Evolutionary conservation across 2,329 filamentous ascomycete genomes (phyloP).

Genomic region (Periconia sp.): DNA sequence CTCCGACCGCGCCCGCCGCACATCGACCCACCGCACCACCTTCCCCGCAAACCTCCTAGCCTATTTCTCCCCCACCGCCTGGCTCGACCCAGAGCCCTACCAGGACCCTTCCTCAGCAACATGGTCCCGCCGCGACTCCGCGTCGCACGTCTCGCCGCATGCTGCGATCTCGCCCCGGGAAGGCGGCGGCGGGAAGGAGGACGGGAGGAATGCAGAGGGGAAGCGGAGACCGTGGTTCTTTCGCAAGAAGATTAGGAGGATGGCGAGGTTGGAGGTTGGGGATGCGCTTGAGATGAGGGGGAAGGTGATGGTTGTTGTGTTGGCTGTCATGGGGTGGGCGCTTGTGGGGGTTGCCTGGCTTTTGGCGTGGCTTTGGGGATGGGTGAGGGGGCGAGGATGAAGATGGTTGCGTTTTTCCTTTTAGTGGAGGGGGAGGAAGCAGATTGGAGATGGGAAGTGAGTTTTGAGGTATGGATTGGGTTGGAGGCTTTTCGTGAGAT

Average conservation of each 20-base stretch:
- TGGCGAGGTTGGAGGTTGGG: slow-evolving; percentile 66
- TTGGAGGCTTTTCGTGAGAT: too few relatives aligned
- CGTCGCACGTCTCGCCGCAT: slow-evolving; percentile 28
- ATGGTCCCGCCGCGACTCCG: slow-evolving; percentile 21
- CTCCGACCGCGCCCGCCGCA: slow-evolving; percentile 17
- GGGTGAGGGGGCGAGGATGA: too few relatives aligned
- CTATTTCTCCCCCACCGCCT: slow-evolving; percentile 30
- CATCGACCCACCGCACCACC: background rate
- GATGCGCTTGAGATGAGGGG: slow-evolving; percentile 68
- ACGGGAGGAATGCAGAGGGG: slow-evolving; percentile 8
- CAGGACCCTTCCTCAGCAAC: slow-evolving; percentile 43
- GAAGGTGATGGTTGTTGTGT: slow-evolving; percentile 59
- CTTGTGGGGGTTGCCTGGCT: slow-evolving; percentile 30
- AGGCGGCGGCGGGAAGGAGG: too few relatives aligned
- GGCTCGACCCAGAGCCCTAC: slow-evolving; percentile 52
- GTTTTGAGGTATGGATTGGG: too few relatives aligned
- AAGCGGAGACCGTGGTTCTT: slow-evolving; percentile 45
- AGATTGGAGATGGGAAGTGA: too few relatives aligned
- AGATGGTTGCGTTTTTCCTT: too few relatives aligned
- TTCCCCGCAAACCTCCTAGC: slow-evolving; percentile 12
- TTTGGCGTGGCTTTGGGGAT: slow-evolving; percentile 1
- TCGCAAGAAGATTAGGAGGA: slow-evolving; percentile 56
- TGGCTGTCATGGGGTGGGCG: slow-evolving; percentile 20
- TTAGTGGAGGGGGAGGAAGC: too few relatives aligned
- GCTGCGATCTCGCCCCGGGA: slow-evolving; percentile 22